Percentiles rank a stretch among this genome's conserved stretches.
Conservation (phyloP, 352 stramenopile genomes). For the Pythium rhizo-oryzae region DNA sequence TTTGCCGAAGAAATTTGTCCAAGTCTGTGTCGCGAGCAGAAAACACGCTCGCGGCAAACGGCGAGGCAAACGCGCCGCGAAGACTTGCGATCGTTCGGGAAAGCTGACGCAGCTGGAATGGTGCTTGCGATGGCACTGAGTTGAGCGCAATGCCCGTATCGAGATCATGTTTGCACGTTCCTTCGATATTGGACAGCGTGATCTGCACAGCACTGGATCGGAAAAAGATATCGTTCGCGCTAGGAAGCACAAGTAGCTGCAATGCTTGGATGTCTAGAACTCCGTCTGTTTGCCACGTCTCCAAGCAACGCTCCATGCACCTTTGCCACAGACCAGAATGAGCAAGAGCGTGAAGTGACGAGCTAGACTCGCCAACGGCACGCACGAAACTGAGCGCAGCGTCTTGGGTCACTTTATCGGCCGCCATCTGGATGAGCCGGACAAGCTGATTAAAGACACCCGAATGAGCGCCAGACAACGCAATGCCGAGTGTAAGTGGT, state of each 20-base stretch:
- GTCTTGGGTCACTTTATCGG: neutral
- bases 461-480: neutral
- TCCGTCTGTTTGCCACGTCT: neutral
- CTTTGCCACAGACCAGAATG: slow-evolving; percentile 1
- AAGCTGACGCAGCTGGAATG: slow-evolving; percentile 4
- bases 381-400: neutral
- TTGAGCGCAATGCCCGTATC: slow-evolving; percentile 18
- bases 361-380: neutral
- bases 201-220: neutral
- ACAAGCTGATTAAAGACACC: neutral
- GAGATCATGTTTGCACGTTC: slow-evolving; percentile 3
- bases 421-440: neutral
- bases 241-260: slow-evolving; percentile 1
- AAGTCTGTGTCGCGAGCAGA: neutral
- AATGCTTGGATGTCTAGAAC: neutral
- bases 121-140: slow-evolving; percentile 1
- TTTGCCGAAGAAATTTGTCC: neutral
- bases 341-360: neutral
- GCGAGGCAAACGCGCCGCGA: slow-evolving; percentile 6
- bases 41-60: neutral
- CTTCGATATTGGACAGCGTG: neutral
- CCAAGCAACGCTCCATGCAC: neutral
- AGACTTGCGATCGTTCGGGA: slow-evolving; percentile 4
- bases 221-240: neutral
- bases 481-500: neutral